Conservation (phyloP, 2,329 filamentous ascomycete genomes). For the Ciborinia camelliae region DNA sequence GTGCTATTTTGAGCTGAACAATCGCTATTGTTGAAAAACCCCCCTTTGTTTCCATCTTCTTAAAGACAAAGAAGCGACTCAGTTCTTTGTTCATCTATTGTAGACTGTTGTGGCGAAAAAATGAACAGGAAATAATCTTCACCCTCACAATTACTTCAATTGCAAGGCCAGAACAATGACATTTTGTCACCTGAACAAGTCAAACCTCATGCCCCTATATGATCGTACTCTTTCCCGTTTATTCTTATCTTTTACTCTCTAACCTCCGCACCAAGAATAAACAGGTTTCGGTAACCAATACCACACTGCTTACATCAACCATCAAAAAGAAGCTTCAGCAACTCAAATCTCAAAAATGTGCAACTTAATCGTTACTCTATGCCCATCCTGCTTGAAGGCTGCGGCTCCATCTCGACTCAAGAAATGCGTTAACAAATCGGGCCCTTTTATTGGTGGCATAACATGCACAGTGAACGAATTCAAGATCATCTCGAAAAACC, state of each 20-base stretch:
- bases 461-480: not conserved
- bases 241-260: not conserved
- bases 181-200: not conserved
- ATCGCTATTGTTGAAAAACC: not conserved
- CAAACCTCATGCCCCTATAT: not conserved
- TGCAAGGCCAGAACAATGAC: constrained; percentile 3
- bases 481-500: not conserved
- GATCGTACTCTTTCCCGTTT: fast-evolving
- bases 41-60: not conserved
- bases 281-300: not conserved
- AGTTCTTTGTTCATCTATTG: not conserved
- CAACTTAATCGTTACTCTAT: not conserved
- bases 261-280: not conserved
- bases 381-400: not conserved
- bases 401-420: not conserved
- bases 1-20: not conserved
- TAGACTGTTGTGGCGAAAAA: not conserved
- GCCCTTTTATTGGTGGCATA: not conserved
- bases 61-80: not conserved
- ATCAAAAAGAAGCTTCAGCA: no score
- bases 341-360: not conserved
- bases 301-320: not conserved
- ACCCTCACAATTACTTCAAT: not conserved
- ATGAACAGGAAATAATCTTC: not conserved
- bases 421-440: not conserved